Evolutionary conservation across 805 yeast genomes (phyloP).

Genomic region (Kazachstania martiniae): DNA sequence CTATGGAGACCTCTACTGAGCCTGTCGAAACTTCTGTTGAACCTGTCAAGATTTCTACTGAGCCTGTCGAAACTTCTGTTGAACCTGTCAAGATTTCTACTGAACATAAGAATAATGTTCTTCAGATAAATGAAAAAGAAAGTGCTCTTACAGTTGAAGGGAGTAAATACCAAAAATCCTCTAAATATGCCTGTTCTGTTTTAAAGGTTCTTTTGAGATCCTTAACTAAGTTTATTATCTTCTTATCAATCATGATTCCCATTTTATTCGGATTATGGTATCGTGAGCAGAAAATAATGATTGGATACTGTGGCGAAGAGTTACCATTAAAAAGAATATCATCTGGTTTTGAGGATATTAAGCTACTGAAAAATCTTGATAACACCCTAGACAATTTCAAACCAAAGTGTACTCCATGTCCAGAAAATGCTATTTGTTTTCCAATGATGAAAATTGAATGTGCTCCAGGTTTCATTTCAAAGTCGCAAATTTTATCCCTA

Average conservation of each 20-base stretch:
- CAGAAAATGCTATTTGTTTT: slow-evolving; percentile 64
- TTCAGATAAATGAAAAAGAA: too few relatives aligned
- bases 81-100: too few relatives aligned
- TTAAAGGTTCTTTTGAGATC: background rate
- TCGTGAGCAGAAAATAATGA: slow-evolving; percentile 45
- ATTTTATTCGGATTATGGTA: slow-evolving; percentile 43
- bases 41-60: too few relatives aligned
- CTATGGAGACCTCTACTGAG: too few relatives aligned
- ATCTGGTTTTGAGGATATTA: slow-evolving; percentile 1
- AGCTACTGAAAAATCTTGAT: background rate
- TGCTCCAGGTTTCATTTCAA: slow-evolving; percentile 47
- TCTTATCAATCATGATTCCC: slow-evolving; percentile 9
- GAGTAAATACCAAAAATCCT: too few relatives aligned
- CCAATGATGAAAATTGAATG: slow-evolving; percentile 50
- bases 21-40: too few relatives aligned
- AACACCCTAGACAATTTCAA: slow-evolving; percentile 28
- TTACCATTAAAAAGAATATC: slow-evolving; percentile 2
- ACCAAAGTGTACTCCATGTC: slow-evolving; percentile 68
- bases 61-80: too few relatives aligned
- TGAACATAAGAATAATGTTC: too few relatives aligned
- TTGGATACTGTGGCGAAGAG: slow-evolving; percentile 58
- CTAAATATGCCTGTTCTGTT: too few relatives aligned
- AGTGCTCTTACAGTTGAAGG: too few relatives aligned
- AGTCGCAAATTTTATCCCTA: slow-evolving; percentile 19
- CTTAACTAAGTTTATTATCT: background rate